These are phyloP conservation scores for Tylopilus sp. DNA, from an alignment of 1,284 basidiomycete genomes.

Conservation along the genomic window DNA sequence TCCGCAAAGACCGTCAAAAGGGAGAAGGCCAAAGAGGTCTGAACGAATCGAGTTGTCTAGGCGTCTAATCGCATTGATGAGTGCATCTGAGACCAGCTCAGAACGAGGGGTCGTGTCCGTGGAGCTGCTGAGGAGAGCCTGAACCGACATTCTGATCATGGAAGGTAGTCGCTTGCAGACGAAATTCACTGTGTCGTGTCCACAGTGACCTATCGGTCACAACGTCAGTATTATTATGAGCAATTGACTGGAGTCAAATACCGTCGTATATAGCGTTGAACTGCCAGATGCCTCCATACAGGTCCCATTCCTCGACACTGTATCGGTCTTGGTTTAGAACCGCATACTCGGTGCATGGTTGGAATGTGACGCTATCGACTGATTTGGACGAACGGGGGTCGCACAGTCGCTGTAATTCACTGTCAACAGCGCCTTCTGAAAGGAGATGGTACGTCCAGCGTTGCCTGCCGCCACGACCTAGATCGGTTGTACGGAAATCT, in stretches of 20 bases:
- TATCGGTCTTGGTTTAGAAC: slow-evolving; percentile 55
- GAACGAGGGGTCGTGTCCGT: slow-evolving; percentile 32
- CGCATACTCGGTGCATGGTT: slow-evolving; percentile 55
- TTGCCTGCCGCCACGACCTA: slow-evolving; percentile 51
- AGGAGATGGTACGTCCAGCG: slow-evolving; percentile 59
- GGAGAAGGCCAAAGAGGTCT: slow-evolving; percentile 47
- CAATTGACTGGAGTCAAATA: slow-evolving; percentile 23
- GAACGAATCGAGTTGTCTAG: slow-evolving; percentile 47
- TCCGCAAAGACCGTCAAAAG: slow-evolving; percentile 33
- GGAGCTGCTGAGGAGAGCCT: slow-evolving; percentile 37
- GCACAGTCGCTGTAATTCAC: slow-evolving; percentile 45
- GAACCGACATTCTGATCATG: slow-evolving; percentile 45
- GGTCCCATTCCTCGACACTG: slow-evolving; percentile 51
- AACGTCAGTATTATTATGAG: slow-evolving; percentile 12
- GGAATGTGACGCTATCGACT: slow-evolving; percentile 55
- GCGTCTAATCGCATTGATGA: slow-evolving; percentile 42
- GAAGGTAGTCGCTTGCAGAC: slow-evolving; percentile 46
- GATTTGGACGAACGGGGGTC: slow-evolving; percentile 38
- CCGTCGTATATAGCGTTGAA: slow-evolving; percentile 65
- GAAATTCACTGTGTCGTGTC: slow-evolving; percentile 58
- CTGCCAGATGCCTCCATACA: slow-evolving; percentile 54
- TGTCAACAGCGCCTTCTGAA: slow-evolving; percentile 45
- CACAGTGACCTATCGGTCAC: slow-evolving; percentile 52
- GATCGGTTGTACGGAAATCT: slow-evolving; percentile 54
- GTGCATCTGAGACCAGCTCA: slow-evolving; percentile 43